Conservation (phyloP, 116 monocot genomes). For the Phalaenopsis hybrid region DNA sequence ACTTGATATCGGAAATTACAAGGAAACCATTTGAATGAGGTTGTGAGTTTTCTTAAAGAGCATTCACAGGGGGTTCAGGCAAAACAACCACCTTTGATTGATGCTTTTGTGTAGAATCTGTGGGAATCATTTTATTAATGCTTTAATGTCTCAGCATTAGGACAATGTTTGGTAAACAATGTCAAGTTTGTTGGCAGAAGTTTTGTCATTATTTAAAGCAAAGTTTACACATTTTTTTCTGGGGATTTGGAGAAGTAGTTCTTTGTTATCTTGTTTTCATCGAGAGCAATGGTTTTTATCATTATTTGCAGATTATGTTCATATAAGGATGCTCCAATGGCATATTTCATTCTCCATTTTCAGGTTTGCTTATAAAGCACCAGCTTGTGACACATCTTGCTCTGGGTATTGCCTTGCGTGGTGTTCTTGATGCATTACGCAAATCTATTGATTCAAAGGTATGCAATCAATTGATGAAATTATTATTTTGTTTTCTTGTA, state of each 20-base stretch:
- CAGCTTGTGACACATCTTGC: conserved; percentile 84
- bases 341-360: background rate
- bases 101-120: background rate
- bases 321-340: background rate
- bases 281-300: background rate
- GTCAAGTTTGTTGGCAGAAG: background rate
- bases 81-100: background rate
- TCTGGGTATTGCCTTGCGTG: conserved; percentile 86
- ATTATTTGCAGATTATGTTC: background rate
- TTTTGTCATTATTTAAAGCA: background rate
- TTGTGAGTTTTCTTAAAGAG: background rate
- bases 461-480: conserved; percentile 9
- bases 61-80: background rate
- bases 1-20: background rate
- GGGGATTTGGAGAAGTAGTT: background rate
- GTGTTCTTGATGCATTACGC: conserved; percentile 90
- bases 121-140: background rate
- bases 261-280: background rate
- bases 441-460: conserved; percentile 95
- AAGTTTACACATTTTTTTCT: background rate
- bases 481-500: background rate
- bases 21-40: background rate
- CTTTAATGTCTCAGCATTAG: background rate
- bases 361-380: conserved; percentile 93
- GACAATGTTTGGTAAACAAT: background rate